phyloP scores from a whole-genome alignment of 805 yeast species.

The Priceomyces medius region DNA sequence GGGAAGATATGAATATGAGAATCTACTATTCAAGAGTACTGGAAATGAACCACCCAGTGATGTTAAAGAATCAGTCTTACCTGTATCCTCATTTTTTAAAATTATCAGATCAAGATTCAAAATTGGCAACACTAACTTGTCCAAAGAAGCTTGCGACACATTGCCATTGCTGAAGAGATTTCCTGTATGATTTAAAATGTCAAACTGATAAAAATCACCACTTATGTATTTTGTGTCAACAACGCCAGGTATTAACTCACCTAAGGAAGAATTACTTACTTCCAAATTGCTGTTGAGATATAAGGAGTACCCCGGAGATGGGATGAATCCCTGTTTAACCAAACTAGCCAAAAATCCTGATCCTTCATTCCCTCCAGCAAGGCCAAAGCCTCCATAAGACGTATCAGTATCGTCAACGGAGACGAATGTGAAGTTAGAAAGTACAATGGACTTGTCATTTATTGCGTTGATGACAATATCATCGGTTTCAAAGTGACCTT shows the following conservation, averaged over 20 bases:
- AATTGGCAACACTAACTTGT: constrained; percentile 27
- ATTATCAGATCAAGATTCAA: constrained; percentile 24
- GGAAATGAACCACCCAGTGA: constrained; percentile 40
- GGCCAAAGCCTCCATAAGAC: constrained; percentile 34
- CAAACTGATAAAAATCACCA: constrained; percentile 50
- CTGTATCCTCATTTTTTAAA: constrained; percentile 32
- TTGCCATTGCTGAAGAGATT: constrained; percentile 41
- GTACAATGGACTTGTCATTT: constrained; percentile 9
- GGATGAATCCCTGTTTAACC: constrained; percentile 17
- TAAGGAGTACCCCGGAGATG: constrained; percentile 34
- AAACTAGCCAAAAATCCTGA: constrained; percentile 30
- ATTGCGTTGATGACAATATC: constrained; percentile 19
- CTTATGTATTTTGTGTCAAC: constrained; percentile 46
- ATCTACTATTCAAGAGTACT: constrained; percentile 58
- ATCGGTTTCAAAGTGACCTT: constrained; percentile 26
- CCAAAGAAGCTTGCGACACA: constrained; percentile 11
- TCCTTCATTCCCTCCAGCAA: constrained; percentile 27
- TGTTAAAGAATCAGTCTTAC: constrained; percentile 33
- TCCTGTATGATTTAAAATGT: constrained; percentile 40
- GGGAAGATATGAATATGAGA: constrained; percentile 52
- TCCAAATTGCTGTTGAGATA: constrained; percentile 22
- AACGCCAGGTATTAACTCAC: constrained; percentile 55
- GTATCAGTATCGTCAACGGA: constrained; percentile 22
- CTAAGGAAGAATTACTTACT: constrained; percentile 15
- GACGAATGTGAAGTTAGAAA: constrained; percentile 28